A percentile compares a stretch with the other conserved stretches of the same genome.
Conservation (phyloP, 352 stramenopile genomes). For the Peronospora belbahrii region DNA sequence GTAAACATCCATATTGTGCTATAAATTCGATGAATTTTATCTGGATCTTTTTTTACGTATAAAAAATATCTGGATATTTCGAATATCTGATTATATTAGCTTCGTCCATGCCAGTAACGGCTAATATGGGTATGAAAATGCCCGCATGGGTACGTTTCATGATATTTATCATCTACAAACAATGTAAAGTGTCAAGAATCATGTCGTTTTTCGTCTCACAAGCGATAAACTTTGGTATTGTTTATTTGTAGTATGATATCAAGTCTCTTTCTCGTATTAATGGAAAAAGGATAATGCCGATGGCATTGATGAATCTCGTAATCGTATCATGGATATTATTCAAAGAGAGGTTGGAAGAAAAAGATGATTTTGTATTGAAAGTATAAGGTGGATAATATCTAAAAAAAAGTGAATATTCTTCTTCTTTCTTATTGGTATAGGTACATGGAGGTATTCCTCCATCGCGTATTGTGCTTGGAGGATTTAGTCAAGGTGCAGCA, state of each 20-base stretch:
- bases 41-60: neutral
- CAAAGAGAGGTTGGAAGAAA: conserved; percentile 42
- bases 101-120: conserved; percentile 84
- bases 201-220: too few relatives aligned
- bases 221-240: neutral
- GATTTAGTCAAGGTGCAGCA: conserved; percentile 91
- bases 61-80: conserved; percentile 1
- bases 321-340: conserved; percentile 72
- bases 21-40: neutral
- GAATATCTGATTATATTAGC: conserved; percentile 28
- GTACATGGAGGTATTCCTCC: conserved; percentile 62
- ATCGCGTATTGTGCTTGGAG: conserved; percentile 88
- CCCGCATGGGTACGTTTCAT: conserved; percentile 70
- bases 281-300: conserved; percentile 81
- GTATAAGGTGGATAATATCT: too few relatives aligned
- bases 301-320: conserved; percentile 82
- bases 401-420: too few relatives aligned
- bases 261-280: conserved; percentile 80
- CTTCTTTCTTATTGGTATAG: too few relatives aligned
- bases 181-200: neutral
- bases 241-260: conserved; percentile 85
- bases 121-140: conserved; percentile 94
- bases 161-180: too few relatives aligned
- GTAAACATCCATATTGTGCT: conserved; percentile 16
- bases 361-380: neutral